These are phyloP conservation scores for Symbiodinium pilosum DNA, from an alignment of 73 alveolate species.

Conservation along the genomic window DNA sequence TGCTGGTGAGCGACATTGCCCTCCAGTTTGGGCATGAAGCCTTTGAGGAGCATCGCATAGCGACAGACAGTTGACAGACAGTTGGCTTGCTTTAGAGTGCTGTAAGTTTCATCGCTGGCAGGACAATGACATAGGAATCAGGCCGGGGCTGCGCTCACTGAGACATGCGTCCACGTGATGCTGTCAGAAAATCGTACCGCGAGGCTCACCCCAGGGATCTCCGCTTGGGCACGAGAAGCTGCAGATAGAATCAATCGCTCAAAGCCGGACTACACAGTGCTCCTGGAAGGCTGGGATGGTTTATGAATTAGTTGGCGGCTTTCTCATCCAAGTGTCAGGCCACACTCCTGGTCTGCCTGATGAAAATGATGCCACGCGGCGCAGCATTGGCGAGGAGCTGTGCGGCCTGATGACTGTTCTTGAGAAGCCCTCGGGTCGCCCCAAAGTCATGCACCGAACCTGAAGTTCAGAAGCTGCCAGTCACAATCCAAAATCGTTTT, in stretches of 20 bases:
- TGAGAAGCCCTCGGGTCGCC: neutral
- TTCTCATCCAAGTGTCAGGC: neutral
- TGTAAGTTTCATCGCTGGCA: neutral
- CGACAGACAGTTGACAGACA: too few relatives aligned
- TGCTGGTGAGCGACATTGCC: neutral
- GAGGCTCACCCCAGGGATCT: neutral
- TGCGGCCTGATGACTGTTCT: too few relatives aligned
- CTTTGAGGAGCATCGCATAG: too few relatives aligned
- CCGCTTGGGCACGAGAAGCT: neutral
- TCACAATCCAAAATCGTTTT: too few relatives aligned
- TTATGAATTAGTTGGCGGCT: neutral
- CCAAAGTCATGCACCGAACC: neutral
- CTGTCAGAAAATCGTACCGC: too few relatives aligned
- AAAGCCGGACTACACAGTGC: neutral
- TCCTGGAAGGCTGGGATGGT: neutral
- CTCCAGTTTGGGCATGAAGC: neutral
- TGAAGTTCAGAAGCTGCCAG: neutral
- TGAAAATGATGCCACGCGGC: neutral
- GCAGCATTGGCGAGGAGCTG: constrained; percentile 20
- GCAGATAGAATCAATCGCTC: neutral
- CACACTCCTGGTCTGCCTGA: neutral
- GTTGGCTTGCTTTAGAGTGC: neutral
- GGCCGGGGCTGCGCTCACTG: neutral
- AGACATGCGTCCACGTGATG: neutral
- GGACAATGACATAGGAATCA: constrained; percentile 3